Percentiles rank a stretch among this genome's conserved stretches.
Conservation (phyloP, 495 filamentous ascomycete species). For the Penicillium taxi region DNA sequence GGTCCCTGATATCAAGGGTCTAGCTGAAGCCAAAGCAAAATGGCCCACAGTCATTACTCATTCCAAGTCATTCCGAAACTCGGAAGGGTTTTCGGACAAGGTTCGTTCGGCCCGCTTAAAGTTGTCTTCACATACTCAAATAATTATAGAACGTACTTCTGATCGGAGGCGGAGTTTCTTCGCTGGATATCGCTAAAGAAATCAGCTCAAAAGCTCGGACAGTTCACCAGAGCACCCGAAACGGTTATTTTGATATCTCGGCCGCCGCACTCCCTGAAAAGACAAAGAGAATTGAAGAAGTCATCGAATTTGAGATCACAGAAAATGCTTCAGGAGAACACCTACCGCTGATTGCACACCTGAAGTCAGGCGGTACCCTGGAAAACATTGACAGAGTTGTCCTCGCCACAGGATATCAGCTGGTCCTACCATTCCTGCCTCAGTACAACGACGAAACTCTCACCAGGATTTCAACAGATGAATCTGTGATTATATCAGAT, state of each 20-base stretch:
- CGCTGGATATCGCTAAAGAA: conserved; percentile 53
- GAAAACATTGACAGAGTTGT: conserved; percentile 47
- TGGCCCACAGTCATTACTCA: conserved; percentile 48
- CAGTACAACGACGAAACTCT: conserved; percentile 34
- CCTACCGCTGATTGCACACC: conserved; percentile 25
- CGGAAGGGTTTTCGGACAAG: conserved; percentile 37
- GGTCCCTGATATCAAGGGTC: conserved; percentile 47
- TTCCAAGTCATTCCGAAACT: conserved; percentile 53
- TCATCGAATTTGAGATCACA: conserved; percentile 22
- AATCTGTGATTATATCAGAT: conserved; percentile 51
- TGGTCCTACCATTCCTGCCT: conserved; percentile 50
- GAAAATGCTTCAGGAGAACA: conserved; percentile 25
- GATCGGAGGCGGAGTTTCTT: conserved; percentile 54
- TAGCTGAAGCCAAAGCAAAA: conserved; percentile 43
- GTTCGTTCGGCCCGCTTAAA: conserved; percentile 10
- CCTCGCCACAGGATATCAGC: conserved; percentile 59
- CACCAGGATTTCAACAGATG: conserved; percentile 29
- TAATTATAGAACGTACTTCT: conserved; percentile 46
- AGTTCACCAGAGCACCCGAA: conserved; percentile 53
- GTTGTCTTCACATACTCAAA: background rate
- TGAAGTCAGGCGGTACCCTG: conserved; percentile 38
- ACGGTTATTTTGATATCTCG: conserved; percentile 49
- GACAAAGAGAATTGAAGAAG: conserved; percentile 43
- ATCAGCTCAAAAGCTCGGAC: conserved; percentile 39
- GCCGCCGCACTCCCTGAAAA: conserved; percentile 40